Conservation (phyloP, 768 basidiomycete species). For the Russula emetica region DNA sequence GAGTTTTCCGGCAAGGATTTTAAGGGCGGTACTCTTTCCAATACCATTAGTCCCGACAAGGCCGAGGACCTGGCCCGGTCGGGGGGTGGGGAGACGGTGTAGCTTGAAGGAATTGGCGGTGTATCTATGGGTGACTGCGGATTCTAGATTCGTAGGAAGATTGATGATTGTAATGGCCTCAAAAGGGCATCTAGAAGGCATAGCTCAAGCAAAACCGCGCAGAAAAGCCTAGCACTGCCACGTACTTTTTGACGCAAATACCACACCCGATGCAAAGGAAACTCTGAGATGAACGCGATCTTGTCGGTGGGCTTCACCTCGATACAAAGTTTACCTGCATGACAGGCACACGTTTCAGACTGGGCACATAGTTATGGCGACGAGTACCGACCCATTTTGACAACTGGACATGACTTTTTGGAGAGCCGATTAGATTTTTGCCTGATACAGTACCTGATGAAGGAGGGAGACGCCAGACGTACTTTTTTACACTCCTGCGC, state of each 20-base stretch:
- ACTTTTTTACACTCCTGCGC: constrained; percentile 99
- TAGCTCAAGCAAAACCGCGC: not conserved
- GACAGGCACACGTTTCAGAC: constrained; percentile 6
- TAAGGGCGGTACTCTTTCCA: constrained; percentile 96
- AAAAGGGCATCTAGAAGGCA: constrained; percentile 78
- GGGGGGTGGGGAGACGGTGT: constrained; percentile 93
- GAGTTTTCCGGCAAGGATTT: constrained; percentile 93
- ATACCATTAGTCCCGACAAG: constrained; percentile 99
- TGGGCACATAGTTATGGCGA: constrained; percentile 1
- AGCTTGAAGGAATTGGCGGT: constrained; percentile 99
- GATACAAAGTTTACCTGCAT: constrained; percentile 89
- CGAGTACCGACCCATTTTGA: constrained; percentile 78
- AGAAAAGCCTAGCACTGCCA: constrained; percentile 13
- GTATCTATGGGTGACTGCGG: constrained; percentile 96
- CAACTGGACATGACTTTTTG: constrained; percentile 83
- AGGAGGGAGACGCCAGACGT: constrained; percentile 22
- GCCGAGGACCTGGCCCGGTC: constrained; percentile 97
- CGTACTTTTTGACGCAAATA: constrained; percentile 99
- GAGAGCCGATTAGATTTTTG: constrained; percentile 17
- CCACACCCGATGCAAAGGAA: constrained; percentile 99
- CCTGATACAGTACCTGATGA: constrained; percentile 16
- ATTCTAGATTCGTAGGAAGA: constrained; percentile 92
- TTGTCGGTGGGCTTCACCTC: constrained; percentile 95
- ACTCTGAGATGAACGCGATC: constrained; percentile 98
- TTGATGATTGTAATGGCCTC: constrained; percentile 99